A percentile compares a stretch with the other conserved stretches of the same genome.
phyloP scores from a whole-genome alignment of 176 grass and related monocot species.

The Lolium multiflorum region DNA sequence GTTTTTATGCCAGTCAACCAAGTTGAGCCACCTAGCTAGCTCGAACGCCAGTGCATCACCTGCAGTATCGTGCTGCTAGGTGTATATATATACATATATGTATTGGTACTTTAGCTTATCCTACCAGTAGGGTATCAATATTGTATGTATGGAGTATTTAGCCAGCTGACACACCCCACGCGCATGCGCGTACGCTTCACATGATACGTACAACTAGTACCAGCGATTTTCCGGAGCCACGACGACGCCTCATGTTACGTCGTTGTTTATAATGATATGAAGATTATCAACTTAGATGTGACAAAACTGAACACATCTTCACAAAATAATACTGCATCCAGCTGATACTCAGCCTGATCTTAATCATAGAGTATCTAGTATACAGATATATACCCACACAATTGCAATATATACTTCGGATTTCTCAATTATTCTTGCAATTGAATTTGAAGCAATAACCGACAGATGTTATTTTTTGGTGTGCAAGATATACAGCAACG shows the following conservation, averaged over 20 bases:
- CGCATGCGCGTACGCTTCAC: conserved; percentile 4
- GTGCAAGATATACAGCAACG: conserved; percentile 92
- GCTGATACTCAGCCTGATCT: background rate
- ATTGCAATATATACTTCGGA: too few species aligned
- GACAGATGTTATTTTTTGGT: background rate
- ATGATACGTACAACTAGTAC: background rate
- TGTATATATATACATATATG: background rate
- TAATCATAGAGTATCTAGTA: background rate
- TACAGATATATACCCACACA: too few species aligned
- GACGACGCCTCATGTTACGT: too few species aligned
- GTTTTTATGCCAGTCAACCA: conserved; percentile 26
- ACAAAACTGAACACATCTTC: background rate
- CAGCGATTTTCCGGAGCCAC: too few species aligned
- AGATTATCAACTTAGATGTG: too few species aligned
- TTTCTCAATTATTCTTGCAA: too few species aligned
- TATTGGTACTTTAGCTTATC: conserved; percentile 5
- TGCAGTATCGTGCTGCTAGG: background rate
- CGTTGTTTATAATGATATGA: too few species aligned
- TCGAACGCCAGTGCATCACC: background rate
- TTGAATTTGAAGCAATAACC: too few species aligned
- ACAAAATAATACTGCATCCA: background rate
- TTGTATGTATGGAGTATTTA: background rate
- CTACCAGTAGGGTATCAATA: background rate
- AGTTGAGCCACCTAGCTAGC: conserved; percentile 5
- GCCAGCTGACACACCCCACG: background rate